Evolutionary conservation across 1,139 yeast genomes (phyloP), one percentile per base, ranked within the genome.

Genomic region (Casaregolazyma lundiana): DNA sequence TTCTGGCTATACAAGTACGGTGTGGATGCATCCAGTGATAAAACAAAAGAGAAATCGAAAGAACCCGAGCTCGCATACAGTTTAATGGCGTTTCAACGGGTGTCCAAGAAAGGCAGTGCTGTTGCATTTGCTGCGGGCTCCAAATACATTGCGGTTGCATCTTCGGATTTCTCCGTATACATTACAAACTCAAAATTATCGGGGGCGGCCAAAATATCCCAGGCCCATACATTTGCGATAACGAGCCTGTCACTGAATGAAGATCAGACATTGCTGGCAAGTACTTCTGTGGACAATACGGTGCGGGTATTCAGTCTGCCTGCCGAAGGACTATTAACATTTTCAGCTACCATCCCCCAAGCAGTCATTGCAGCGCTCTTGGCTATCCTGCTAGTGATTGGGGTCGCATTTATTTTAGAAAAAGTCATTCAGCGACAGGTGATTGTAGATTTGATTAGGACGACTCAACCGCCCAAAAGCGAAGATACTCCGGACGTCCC

Each of bases 251-350:
- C 79, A 0, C 80, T 89, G 51, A 81, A 87, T 13, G 83, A 87
- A 7, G 76, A 80, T 56, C 90, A 92, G 11, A 68, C 76, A 36
- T 70, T 76, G 47, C 68, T 89, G 43, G 95, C 90, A 1, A 78
- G 90, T 13, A 84, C 82, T 0, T 84, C 95, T 41, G 95, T 94
- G 1, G 87, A 95, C 2, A 84, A 85, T 52, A 76, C 88, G 1
- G 76, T 89, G 35, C 78, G 75, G 53, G 80, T 88, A 5, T 68
- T 80, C 50, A 73, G 71, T 49, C 63, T 87, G 19, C 90, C 94
- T 2, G 66, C 66, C 22, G 60, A 72, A 44, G 75, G 76, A 5
- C 35, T 24, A n/a, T 26, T 42, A 11, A 30, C 26, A 16, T 60
- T 72, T 9, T 53, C 75, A 36, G 60, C 75, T 59, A 65, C 64